Base-by-base conservation (phyloP, 352 stramenopile genomes). In the Plasmopara viticola region DNA sequence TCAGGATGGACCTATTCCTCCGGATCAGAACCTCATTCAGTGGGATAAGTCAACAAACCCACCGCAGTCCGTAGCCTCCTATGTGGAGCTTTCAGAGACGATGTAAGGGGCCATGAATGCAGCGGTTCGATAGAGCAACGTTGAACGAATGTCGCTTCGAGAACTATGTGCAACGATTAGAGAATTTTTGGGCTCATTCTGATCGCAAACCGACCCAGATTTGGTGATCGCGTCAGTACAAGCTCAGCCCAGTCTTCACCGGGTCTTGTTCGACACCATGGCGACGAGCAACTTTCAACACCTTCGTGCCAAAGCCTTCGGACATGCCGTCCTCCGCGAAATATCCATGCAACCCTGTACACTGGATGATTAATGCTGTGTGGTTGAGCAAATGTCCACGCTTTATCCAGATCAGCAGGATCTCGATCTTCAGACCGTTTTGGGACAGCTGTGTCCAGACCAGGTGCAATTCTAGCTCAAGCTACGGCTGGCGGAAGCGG, bases 371-470 rank as follows among this genome's bases (percentile, higher is more conserved):
- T 15, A 13, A 14, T 6, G 8, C 0, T 9, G 10, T 12, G 10
- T 46, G 18, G n/a, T 30, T n/a, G n/a, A 30, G 4, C 18, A 4
- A 5, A n/a, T 30, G 7, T 46, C 41, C 7, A 46, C 25, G 30
- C 14, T 18, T 10, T 30, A 30, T 15, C 41, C 18, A 8, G 10
- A 35, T 12, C 6, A 10, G 6, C 15, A 15, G 5, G 20, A 90
- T 91, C 7, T 7, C 9, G 14, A 33, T 18, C 31, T 14, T 46
- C 31, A 35, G 17, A 17, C 15, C 41, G 9, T 15, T 33, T 6
- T 18, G n/a, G 17, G 82, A 76, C 90, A 85, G 88, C 31, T 35
- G 31, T 35, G 31, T 35, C 31, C 31, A 4, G 31, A 35, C 6
- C 31, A 35, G 31, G 6, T 61, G 13, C 41, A 46, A 34, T 33